Evolutionary conservation across 768 basidiomycete species (phyloP), one percentile per base, ranked within the genome.

Genomic region (Piloderma croceum): DNA sequence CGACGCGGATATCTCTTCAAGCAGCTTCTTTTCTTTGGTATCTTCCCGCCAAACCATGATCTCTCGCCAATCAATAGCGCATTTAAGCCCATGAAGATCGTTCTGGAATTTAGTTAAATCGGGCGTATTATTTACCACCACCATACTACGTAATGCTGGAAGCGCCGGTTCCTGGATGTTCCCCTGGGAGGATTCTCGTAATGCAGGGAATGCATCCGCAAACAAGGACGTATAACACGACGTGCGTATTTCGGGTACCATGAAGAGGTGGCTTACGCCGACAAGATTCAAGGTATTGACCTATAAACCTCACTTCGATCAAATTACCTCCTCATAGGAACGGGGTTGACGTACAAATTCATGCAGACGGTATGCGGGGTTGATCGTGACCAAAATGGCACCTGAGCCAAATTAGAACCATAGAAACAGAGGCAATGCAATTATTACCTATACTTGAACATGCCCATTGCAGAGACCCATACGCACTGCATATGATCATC

Each of bases 391-490:
- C 25, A 90, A 61, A 40, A 90, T 78, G 11, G 84, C 87, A n/a
- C 88, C n/a, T n/a, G n/a, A n/a, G n/a, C n/a, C n/a, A n/a, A n/a
- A n/a, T n/a, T n/a, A n/a, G n/a, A n/a, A n/a, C n/a, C n/a, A n/a
- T n/a, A n/a, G n/a, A n/a, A n/a, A n/a, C n/a, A n/a, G n/a, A n/a
- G n/a, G n/a, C n/a, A n/a, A n/a, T n/a, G n/a, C n/a, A n/a, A n/a
- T n/a, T n/a, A n/a, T n/a, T n/a, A n/a, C n/a, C 88, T 43, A 89
- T 71, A 36, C 76, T 77, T n/a, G 86, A 83, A 44, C 83, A 85
- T 3, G 88, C 88, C 88, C 86, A 90, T 50, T 91, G 88, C 18
- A 90, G 62, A 64, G 76, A 68, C 0, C 85, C 86, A 56, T 91
- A 91, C 13, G 84, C 68, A 52, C 87, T 35, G 6, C 18, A 31